Base-by-base conservation (phyloP, 75 land plant species). In the Isoetes taiwanensis region DNA sequence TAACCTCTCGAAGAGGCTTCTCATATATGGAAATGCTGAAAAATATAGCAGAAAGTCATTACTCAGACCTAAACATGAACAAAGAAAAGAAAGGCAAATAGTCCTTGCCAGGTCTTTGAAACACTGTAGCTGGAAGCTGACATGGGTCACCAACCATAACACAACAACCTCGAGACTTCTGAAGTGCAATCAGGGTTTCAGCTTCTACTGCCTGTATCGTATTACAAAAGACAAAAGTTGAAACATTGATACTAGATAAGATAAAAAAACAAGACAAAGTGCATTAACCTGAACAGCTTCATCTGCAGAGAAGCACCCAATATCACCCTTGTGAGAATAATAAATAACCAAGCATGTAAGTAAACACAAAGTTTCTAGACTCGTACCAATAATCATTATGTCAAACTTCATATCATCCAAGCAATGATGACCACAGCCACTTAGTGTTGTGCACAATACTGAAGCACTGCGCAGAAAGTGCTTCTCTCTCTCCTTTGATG, bases 221-320 rank as follows among this genome's bases (percentile, higher is more conserved):
- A n/a, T n/a, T n/a, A 17, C 16, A 48, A 48, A 12, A 19, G 10
- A 48, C 19, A 48, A 12, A 9, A 12, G 17, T 11, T 9, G 19
- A 48, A 48, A 48, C 10, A 37, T 37, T 37, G 8, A 12, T 11
- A 12, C 10, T 12, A 19, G 17, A 17, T 8, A 48, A 19, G 52
- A 8, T 8, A 48, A 48, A 19, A 48, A 48, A 48, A 12, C 52
- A 19, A 48, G 19, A 11, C 17, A 8, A 12, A 29, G 21, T 30
- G 55, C 39, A 55, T 24, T 28, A 30, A 63, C 65, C 65, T 64
- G 66, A 56, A 54, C 66, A 30, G 66, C 66, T 57, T 64, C 66
- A 27, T 64, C 65, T 63, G 65, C 24, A 21, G 5, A 23, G 27
- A 43, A 11, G 35, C 20, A 37, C 63, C 14, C 27, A 28, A 20